These are phyloP conservation scores for Rostrohypoxylon terebratum DNA, from an alignment of 495 filamentous ascomycete genomes.

Conservation along the genomic window DNA sequence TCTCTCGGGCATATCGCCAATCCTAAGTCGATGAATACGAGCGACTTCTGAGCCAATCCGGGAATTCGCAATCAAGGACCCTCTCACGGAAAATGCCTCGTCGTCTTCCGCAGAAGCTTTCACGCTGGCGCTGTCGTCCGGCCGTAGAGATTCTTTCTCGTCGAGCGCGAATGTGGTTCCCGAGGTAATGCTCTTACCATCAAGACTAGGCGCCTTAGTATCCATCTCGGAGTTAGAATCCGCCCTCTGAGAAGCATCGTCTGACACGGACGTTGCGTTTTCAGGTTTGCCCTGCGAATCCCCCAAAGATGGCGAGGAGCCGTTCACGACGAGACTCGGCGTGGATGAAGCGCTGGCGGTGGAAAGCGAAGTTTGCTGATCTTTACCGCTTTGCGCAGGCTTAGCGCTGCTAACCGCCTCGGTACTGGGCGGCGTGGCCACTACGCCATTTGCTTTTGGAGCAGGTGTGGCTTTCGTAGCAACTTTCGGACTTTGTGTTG, in stretches of 20 bases:
- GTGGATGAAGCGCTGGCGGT: conserved; percentile 47
- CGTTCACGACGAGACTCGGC: conserved; percentile 64
- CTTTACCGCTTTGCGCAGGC: conserved; percentile 53
- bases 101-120: conserved; percentile 89
- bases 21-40: conserved; percentile 79
- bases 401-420: conserved; percentile 46
- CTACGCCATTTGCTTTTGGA: conserved; percentile 32
- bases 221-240: conserved; percentile 79
- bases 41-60: conserved; percentile 84
- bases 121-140: conserved; percentile 93
- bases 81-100: conserved; percentile 78
- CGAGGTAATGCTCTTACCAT: conserved; percentile 91
- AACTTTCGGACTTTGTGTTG: conserved; percentile 30
- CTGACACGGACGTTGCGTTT: conserved; percentile 57
- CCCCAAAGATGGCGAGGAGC: conserved; percentile 52
- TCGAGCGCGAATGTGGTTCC: conserved; percentile 92
- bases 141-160: conserved; percentile 92
- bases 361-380: conserved; percentile 47
- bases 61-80: conserved; percentile 78
- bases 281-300: conserved; percentile 51
- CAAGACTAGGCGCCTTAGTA: conserved; percentile 86
- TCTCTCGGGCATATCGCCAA: conserved; percentile 75
- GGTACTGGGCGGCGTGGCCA: conserved; percentile 5
- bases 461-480: conserved; percentile 39
- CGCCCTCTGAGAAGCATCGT: conserved; percentile 64